Conservation (phyloP, 768 basidiomycete species). For the Albatrellus ellisii region DNA sequence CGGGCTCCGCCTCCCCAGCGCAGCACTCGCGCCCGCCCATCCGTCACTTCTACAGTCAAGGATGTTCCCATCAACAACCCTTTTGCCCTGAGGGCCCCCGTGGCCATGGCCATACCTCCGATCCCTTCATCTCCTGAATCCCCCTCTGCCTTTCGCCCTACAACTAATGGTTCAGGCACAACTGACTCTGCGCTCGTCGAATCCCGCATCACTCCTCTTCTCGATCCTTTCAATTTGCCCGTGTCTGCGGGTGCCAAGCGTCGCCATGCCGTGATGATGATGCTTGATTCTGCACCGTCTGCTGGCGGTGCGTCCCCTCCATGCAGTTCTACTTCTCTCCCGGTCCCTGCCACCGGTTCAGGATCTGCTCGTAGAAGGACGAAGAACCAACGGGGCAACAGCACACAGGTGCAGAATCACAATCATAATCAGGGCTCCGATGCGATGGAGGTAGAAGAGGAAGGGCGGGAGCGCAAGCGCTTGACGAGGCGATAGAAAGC, state of each 20-base stretch:
- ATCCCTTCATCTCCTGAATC: conserved; percentile 1
- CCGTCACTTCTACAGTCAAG: conserved; percentile 11
- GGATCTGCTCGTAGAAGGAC: conserved; percentile 38
- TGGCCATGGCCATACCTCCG: neutral
- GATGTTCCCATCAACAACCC: too few relatives aligned
- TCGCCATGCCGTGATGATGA: conserved; percentile 69
- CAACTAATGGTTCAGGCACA: conserved; percentile 19
- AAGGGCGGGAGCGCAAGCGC: conserved; percentile 62
- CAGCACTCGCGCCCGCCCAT: conserved; percentile 10
- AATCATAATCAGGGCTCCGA: conserved; percentile 3
- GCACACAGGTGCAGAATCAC: conserved; percentile 22
- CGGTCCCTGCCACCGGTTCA: conserved; percentile 24
- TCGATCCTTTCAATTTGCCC: conserved; percentile 2
- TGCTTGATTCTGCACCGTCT: conserved; percentile 40
- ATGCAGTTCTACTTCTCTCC: too few relatives aligned
- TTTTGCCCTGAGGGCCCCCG: too few relatives aligned
- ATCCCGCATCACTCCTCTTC: conserved; percentile 15
- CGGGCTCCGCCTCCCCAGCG: conserved; percentile 8
- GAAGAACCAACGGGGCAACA: conserved; percentile 29
- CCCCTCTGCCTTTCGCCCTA: conserved; percentile 10
- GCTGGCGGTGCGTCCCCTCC: conserved; percentile 23
- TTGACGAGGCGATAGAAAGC: conserved; percentile 41
- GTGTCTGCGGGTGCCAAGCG: conserved; percentile 53
- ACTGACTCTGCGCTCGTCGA: conserved; percentile 14
- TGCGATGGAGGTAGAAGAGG: conserved; percentile 67